phyloP scores from a whole-genome alignment of 2,329 filamentous ascomycete genomes.

The Myrmaecium sp. region DNA sequence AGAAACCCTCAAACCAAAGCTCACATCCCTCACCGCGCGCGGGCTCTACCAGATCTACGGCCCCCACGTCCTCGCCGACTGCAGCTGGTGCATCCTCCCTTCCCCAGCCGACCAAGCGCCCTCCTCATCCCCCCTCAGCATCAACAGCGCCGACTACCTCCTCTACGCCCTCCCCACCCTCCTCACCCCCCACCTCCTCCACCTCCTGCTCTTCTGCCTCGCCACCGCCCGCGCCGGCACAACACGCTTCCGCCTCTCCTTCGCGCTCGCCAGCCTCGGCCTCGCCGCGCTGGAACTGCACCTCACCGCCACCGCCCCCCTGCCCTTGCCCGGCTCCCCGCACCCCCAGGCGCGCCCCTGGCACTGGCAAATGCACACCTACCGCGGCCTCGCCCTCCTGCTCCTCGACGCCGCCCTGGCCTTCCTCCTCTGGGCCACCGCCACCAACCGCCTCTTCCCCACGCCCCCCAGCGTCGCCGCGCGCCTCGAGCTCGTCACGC shows the following conservation, averaged over 20 bases:
- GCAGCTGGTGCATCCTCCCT: constrained; percentile 72
- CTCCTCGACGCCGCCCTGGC: constrained; percentile 47
- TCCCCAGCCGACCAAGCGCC: no score
- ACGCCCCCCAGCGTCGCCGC: constrained; percentile 43
- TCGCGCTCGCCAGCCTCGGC: constrained; percentile 44
- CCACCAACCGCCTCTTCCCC: constrained; percentile 64
- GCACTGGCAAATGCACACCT: constrained; percentile 50
- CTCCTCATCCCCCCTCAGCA: constrained; percentile 58
- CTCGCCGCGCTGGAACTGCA: no score
- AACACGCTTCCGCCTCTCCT: constrained; percentile 52
- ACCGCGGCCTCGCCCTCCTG: constrained; percentile 48
- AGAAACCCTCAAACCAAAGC: constrained; percentile 45
- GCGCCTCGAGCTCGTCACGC: constrained; percentile 44
- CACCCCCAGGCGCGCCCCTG: no score
- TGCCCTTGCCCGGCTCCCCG: no score
- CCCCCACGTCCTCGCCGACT: constrained; percentile 53
- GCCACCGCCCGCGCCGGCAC: no score
- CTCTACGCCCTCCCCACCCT: constrained; percentile 65
- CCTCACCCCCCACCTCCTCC: constrained; percentile 60
- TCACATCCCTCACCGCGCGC: constrained; percentile 47
- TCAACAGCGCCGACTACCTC: constrained; percentile 58
- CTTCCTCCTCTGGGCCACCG: constrained; percentile 53
- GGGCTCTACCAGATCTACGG: constrained; percentile 75
- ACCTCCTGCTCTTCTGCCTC: constrained; percentile 51
- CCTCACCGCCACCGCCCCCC: no score